These are phyloP conservation scores for Termitomyces sp. DNA, from an alignment of 768 basidiomycete genomes.

Conservation along the genomic window DNA sequence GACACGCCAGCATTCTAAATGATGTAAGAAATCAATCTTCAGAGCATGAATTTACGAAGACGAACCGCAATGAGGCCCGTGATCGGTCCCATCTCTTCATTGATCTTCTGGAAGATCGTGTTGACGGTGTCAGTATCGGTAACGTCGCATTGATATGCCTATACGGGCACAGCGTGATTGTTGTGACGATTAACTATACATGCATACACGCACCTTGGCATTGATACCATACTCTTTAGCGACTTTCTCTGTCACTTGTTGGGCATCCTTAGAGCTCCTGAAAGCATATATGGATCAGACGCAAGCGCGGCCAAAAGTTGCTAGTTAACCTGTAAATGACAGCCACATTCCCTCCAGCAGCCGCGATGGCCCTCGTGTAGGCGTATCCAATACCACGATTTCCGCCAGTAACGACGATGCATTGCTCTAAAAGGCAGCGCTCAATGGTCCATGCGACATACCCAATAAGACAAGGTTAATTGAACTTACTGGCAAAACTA, in stretches of 20 bases:
- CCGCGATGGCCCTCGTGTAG: conserved; percentile 46
- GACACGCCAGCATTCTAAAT: conserved; percentile 58
- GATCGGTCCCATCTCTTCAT: conserved; percentile 43
- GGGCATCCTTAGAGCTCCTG: conserved; percentile 45
- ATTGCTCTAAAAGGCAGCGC: conserved; percentile 27
- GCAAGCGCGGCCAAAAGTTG: not conserved
- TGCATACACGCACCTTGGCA: conserved; percentile 30
- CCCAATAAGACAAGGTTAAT: not conserved
- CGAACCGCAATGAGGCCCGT: conserved; percentile 52
- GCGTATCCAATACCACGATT: conserved; percentile 59
- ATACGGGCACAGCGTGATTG: no score
- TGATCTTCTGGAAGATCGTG: conserved; percentile 41
- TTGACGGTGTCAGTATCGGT: conserved; percentile 42
- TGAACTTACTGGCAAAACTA: conserved; percentile 23
- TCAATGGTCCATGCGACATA: not conserved
- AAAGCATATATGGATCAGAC: not conserved
- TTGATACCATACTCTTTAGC: conserved; percentile 39
- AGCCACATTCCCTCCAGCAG: conserved; percentile 53
- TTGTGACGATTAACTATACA: not conserved
- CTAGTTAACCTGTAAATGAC: conserved; percentile 49
- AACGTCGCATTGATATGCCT: conserved; percentile 65
- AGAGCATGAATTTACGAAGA: not conserved
- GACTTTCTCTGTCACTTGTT: conserved; percentile 41
- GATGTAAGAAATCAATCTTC: not conserved
- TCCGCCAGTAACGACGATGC: conserved; percentile 57